Base-by-base conservation (phyloP, 768 basidiomycete genomes). In the Podaxis sp. region DNA sequence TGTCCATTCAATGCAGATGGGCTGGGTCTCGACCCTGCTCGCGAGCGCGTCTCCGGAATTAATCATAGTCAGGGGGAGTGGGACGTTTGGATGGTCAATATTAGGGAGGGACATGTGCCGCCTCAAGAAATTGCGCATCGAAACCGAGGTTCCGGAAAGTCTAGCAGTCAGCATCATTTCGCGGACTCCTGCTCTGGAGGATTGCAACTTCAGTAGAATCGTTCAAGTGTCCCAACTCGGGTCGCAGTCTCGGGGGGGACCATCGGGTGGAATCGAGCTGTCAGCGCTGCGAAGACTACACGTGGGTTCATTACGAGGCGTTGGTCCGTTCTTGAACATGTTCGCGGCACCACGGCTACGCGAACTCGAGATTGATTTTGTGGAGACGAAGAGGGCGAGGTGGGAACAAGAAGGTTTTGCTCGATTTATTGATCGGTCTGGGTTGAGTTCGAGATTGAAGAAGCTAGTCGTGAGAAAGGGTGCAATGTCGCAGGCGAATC, bases 91-190 rank as follows among this genome's bases (percentile, higher is more conserved):
- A 38, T 58, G 57, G 57, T 11, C 46, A 36, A 17, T 50, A 12
- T 24, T 58, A 47, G 57, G 57, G 29, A 58, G 9, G 19, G 57
- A 58, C n/a, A 58, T 58, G 57, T 19, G 46, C 6, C 43, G 57
- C 12, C n/a, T 58, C 2, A 49, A 6, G 57, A 37, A 22, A 24
- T 36, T 58, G 29, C 43, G 57, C 12, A 37, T 58, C 3, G 47
- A 58, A 22, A 49, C 46, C 4, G 57, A 50, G 17, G 36, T 58
- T 2, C 46, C 57, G 12, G 57, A 58, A 19, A 47, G 29, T 7
- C 29, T 58, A n/a, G 57, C 47, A 17, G 22, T 47, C 12, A n/a
- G n/a, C 12, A 58, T 58, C 33, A 11, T 58, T 25, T 58, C 57
- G 9, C 27, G 47, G 7, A 49, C 57, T 19, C 57, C 46, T 29